Evolutionary conservation across 495 filamentous ascomycete species (phyloP).

Genomic region (Trichoderma parareesei): DNA sequence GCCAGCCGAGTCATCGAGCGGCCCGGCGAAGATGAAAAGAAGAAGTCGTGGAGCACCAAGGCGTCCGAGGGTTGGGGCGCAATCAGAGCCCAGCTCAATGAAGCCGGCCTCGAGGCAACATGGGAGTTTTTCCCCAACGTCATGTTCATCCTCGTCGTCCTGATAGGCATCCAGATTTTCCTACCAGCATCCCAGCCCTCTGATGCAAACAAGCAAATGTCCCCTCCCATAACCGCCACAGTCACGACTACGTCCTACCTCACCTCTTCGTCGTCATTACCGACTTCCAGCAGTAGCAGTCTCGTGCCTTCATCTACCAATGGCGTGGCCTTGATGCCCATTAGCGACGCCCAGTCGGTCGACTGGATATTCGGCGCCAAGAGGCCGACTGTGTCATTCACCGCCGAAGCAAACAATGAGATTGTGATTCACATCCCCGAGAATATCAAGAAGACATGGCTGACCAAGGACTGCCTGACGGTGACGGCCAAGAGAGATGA

Average conservation of each 20-base stretch:
- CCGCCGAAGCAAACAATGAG: conserved; percentile 20
- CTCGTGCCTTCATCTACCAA: background rate
- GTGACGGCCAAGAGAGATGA: conserved; percentile 36
- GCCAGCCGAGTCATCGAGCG: conserved; percentile 6
- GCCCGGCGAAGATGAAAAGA: background rate
- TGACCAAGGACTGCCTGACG: conserved; percentile 33
- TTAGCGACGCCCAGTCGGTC: conserved; percentile 24
- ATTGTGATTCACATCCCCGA: conserved; percentile 32
- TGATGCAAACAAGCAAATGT: background rate
- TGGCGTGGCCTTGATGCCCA: conserved; percentile 21
- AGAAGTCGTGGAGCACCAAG: background rate
- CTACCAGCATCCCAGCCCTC: background rate
- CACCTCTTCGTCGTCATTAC: conserved; percentile 2
- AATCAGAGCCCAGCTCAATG: background rate
- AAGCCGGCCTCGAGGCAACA: background rate
- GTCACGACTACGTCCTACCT: background rate
- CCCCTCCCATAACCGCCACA: conserved; percentile 1
- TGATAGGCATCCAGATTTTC: background rate
- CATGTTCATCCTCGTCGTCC: background rate
- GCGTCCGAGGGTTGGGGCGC: background rate
- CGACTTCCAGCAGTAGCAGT: background rate
- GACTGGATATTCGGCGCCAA: conserved; percentile 11
- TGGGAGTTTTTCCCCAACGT: background rate
- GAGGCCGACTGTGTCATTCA: conserved; percentile 4
- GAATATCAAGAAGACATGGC: conserved; percentile 30